These are phyloP conservation scores for Linderina pennispora DNA, from an alignment of 192 early-diverging fungal species.

Conservation along the genomic window DNA sequence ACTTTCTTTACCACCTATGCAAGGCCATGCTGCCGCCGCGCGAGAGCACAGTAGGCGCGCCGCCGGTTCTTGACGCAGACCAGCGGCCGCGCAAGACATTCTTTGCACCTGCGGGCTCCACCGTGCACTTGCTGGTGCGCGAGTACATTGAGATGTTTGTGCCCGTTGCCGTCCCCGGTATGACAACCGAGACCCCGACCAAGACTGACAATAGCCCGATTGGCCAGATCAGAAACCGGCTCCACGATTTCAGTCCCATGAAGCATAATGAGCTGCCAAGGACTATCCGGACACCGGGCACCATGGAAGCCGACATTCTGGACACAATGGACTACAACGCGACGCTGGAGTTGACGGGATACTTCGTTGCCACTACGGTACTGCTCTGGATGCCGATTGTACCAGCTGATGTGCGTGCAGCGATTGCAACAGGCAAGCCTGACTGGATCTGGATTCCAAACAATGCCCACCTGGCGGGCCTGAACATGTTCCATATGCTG, in stretches of 20 bases:
- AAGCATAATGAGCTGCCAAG: neutral
- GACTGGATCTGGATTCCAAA: constrained; percentile 28
- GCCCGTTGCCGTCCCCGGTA: constrained; percentile 32
- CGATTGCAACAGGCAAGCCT: neutral
- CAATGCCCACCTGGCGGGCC: constrained; percentile 14
- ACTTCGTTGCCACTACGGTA: constrained; percentile 13
- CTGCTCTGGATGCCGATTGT: constrained; percentile 32
- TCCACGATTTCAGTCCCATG: constrained; percentile 25
- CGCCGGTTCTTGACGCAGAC: too few species aligned
- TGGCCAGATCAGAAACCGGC: constrained; percentile 19
- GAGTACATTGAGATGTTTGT: constrained; percentile 34
- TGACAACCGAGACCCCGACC: too few species aligned
- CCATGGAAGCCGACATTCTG: constrained; percentile 12
- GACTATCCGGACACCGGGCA: constrained; percentile 7
- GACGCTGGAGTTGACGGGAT: constrained; percentile 21
- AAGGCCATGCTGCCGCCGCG: constrained; percentile 23
- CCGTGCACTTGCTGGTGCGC: constrained; percentile 13
- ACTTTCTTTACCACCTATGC: constrained; percentile 29
- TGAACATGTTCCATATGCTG: constrained; percentile 22
- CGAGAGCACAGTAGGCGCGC: constrained; percentile 4
- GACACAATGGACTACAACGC: constrained; percentile 18
- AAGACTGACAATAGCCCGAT: constrained; percentile 15
- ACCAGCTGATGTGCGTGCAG: constrained; percentile 5
- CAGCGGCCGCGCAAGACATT: too few species aligned
- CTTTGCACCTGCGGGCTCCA: too few species aligned